Evolutionary conservation across 257 asterid species (phyloP).

Genomic region (Solanum dulcamara): DNA sequence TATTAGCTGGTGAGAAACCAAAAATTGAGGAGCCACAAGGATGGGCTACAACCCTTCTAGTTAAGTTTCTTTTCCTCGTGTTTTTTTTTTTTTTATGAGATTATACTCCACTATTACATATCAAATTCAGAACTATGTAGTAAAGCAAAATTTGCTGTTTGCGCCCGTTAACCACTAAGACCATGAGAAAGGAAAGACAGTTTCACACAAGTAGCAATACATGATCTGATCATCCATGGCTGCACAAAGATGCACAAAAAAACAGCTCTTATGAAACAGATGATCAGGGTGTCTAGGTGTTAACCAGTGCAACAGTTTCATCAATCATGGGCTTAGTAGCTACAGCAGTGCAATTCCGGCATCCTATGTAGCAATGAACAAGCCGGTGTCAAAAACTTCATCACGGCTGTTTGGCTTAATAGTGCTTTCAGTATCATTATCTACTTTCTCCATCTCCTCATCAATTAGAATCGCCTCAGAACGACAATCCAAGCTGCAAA

Average conservation of each 20-base stretch:
- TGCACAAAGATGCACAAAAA: constrained; percentile 20
- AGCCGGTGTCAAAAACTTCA: constrained; percentile 27
- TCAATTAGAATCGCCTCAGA: constrained; percentile 59
- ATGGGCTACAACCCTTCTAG: constrained; percentile 56
- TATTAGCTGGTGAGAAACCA: not conserved
- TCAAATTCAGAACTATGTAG: constrained; percentile 4
- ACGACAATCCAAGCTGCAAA: constrained; percentile 80
- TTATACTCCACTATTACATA: constrained; percentile 4
- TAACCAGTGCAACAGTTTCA: constrained; percentile 23
- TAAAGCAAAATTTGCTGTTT: constrained; percentile 21
- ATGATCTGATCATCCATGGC: constrained; percentile 36
- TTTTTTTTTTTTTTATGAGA: not conserved
- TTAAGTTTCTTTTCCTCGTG: constrained; percentile 6
- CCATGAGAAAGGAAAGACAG: constrained; percentile 39
- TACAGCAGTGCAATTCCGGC: not conserved
- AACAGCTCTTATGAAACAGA: constrained; percentile 35
- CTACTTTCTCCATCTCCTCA: constrained; percentile 43
- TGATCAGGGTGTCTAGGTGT: constrained; percentile 18
- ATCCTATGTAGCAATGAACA: constrained; percentile 21
- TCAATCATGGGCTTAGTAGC: constrained; percentile 30
- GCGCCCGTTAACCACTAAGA: constrained; percentile 16
- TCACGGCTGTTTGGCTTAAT: constrained; percentile 12
- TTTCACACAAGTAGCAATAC: constrained; percentile 11
- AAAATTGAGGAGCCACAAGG: constrained; percentile 51
- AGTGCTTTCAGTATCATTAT: constrained; percentile 15